Percentiles rank a stretch among this genome's conserved stretches.
Conservation (phyloP, 2,329 filamentous ascomycete genomes). For the Beauveria sp. region DNA sequence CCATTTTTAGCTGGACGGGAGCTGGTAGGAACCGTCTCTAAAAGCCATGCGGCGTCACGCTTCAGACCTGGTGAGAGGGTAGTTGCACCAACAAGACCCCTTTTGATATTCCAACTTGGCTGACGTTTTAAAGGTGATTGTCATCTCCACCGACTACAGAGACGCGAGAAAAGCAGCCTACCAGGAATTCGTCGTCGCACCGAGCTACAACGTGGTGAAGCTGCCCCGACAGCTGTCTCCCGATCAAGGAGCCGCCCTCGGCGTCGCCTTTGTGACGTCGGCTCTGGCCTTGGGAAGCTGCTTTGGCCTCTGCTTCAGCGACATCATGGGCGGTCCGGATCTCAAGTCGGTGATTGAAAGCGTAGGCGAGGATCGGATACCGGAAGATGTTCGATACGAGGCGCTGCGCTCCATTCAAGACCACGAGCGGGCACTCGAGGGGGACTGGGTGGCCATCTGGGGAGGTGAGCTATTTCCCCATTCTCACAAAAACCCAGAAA, state of each 20-base stretch:
- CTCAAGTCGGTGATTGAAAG: slow-evolving; percentile 42
- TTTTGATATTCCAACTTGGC: background rate
- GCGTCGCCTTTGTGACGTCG: slow-evolving; percentile 65
- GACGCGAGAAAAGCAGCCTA: slow-evolving; percentile 65
- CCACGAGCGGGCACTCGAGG: slow-evolving; percentile 45
- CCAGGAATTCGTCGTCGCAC: slow-evolving; percentile 60
- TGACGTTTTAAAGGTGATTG: slow-evolving; percentile 38
- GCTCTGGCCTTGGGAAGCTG: slow-evolving; percentile 60
- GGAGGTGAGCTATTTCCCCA: slow-evolving; percentile 40
- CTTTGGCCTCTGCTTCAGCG: slow-evolving; percentile 57
- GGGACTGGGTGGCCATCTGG: slow-evolving; percentile 69
- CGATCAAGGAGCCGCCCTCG: slow-evolving; percentile 53
- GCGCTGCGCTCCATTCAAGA: slow-evolving; percentile 47
- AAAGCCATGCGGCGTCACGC: slow-evolving; percentile 28
- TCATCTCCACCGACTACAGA: slow-evolving; percentile 68
- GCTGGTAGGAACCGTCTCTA: slow-evolving; percentile 15
- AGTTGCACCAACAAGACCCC: slow-evolving; percentile 22
- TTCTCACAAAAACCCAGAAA: too few species aligned
- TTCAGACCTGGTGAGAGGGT: slow-evolving; percentile 49
- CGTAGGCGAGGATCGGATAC: slow-evolving; percentile 40
- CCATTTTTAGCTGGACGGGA: slow-evolving; percentile 60
- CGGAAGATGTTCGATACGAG: slow-evolving; percentile 55
- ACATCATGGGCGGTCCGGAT: slow-evolving; percentile 48
- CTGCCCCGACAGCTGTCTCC: slow-evolving; percentile 46
- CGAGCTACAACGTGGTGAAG: slow-evolving; percentile 56